Evolutionary conservation across 768 basidiomycete genomes (phyloP), one percentile per base, ranked within the genome.

Genomic region (Boletus reticulatus): DNA sequence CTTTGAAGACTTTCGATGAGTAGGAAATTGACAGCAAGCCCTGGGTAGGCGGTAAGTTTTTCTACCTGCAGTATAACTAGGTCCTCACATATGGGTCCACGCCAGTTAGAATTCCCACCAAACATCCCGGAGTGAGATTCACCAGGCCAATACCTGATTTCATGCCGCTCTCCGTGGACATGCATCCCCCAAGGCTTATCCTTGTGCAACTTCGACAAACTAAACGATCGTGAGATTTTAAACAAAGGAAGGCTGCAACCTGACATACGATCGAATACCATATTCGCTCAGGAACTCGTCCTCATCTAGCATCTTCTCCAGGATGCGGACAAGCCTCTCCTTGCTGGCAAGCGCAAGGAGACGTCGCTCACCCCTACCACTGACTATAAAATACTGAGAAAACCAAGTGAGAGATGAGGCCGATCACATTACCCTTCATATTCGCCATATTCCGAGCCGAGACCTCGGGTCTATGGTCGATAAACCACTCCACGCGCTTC

Each of bases 401-500:
- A 45, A 31, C 36, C 16, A 24, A 24, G 4, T 19, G 48, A 13
- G 29, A 20, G 48, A 52, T 29, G 24, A 52, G 37, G 16, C 27
- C 8, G 20, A 17, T 41, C 27, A 36, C 64, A 70, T 44, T 57
- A 91, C 91, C 84, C 73, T 87, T 89, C 84, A 98, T 95, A 72
- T 96, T 97, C 6, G 97, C 95, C 80, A 98, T 93, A 72, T 97
- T 99, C 61, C 97, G 79, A 48, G 80, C 81, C 13, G 94, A 88
- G 41, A 98, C 83, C 53, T 87, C 91, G 0, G 88, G 85, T n/a
- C 95, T 76, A 72, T 98, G 90, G 65, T 97, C 85, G 50, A 98
- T 84, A 76, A 98, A 99, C 97, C 97, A 98, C 57, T 99, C 93
- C 84, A 99, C 84, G 38, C 97, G 84, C 75, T 98, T 98, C 78